phyloP scores from a whole-genome alignment of 208 protist genomes.

The Acanthamoeba rhysodes region DNA sequence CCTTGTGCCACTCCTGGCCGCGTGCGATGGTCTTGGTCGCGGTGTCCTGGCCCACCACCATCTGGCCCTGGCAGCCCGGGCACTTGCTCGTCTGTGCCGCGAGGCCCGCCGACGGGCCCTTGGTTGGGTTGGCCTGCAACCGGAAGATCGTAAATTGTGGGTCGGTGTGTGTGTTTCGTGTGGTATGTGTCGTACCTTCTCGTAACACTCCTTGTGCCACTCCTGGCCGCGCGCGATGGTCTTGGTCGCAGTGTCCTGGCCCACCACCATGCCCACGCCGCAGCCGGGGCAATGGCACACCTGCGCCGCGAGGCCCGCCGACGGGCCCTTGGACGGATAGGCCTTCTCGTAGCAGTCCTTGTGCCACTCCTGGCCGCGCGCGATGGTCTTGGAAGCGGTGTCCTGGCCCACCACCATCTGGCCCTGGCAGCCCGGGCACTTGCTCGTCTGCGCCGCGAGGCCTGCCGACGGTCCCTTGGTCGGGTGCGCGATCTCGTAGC shows the following conservation, averaged over 20 bases:
- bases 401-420: constrained; percentile 58
- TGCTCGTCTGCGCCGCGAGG: neutral
- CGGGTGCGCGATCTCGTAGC: constrained; percentile 42
- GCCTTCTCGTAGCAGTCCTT: constrained; percentile 47
- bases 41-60: constrained; percentile 34
- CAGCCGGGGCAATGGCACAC: neutral
- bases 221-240: constrained; percentile 28
- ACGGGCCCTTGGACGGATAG: constrained; percentile 24
- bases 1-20: constrained; percentile 64
- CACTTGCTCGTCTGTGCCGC: neutral
- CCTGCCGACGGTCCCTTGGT: neutral
- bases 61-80: constrained; percentile 37
- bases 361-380: constrained; percentile 63
- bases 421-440: constrained; percentile 23
- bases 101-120: constrained; percentile 43
- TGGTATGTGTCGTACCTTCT: neutral
- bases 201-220: constrained; percentile 65
- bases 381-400: constrained; percentile 37
- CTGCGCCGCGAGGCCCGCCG: constrained; percentile 2
- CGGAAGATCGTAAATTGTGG: too few relatives aligned
- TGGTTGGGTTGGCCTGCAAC: constrained; percentile 24
- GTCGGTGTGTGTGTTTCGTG: too few relatives aligned
- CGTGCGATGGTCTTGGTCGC: neutral
- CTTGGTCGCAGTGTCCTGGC: constrained; percentile 4
- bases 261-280: constrained; percentile 32